Conservation (phyloP, 768 basidiomycete species). For the Amanita muscaria region DNA sequence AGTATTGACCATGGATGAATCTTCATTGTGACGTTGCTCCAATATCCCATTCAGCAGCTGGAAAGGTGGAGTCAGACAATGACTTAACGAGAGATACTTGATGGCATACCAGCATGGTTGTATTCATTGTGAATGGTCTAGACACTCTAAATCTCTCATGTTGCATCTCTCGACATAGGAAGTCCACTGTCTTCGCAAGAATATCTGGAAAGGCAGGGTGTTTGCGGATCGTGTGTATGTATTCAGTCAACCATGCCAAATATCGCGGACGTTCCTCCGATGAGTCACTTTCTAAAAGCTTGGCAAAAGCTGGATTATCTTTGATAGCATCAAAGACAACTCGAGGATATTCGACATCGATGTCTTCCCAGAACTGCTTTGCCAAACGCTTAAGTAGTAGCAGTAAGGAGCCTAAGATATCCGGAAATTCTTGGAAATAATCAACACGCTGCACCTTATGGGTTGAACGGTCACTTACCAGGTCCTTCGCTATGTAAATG, state of each 20-base stretch:
- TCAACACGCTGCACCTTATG: conserved; percentile 6
- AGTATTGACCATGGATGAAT: conserved; percentile 15
- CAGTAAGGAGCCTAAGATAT: conserved; percentile 50
- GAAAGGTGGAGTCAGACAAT: neutral
- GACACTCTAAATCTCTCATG: conserved; percentile 59
- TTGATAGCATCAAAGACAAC: conserved; percentile 78
- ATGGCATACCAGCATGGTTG: conserved; percentile 53
- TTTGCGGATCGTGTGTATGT: conserved; percentile 47
- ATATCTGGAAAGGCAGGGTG: conserved; percentile 47
- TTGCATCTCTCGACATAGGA: conserved; percentile 75
- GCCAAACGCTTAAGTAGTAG: conserved; percentile 52
- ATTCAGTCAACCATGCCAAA: conserved; percentile 58
- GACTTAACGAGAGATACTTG: neutral
- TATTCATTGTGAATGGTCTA: conserved; percentile 50
- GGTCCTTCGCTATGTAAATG: conserved; percentile 53
- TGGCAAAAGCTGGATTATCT: conserved; percentile 55
- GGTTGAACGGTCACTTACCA: conserved; percentile 31
- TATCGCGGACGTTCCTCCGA: conserved; percentile 34
- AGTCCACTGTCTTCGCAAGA: conserved; percentile 63
- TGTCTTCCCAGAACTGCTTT: conserved; percentile 56
- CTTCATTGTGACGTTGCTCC: conserved; percentile 15
- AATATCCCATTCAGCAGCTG: conserved; percentile 27
- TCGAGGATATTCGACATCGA: conserved; percentile 65
- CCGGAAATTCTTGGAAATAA: conserved; percentile 42
- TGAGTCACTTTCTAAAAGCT: conserved; percentile 31